Percentiles rank a stretch among this genome's conserved stretches.
These are phyloP conservation scores for Sungouiozyma intestinalis DNA, from an alignment of 805 yeast genomes.

Conservation along the genomic window DNA sequence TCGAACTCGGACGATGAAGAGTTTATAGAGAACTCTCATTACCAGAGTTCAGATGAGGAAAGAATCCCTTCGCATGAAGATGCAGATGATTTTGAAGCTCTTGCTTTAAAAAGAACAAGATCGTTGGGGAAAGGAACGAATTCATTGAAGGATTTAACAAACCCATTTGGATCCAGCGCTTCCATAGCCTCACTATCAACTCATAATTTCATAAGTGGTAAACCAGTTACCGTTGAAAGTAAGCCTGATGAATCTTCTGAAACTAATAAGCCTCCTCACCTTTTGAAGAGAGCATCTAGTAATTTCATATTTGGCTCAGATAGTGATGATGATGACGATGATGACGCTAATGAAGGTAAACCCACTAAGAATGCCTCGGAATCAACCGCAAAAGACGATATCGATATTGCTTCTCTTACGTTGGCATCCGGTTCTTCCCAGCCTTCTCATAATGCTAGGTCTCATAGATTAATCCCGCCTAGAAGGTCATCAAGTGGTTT, in stretches of 20 bases:
- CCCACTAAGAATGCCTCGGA: conserved; percentile 1
- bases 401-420: conserved; percentile 3
- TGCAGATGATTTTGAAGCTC: conserved; percentile 6
- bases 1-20: conserved; percentile 14
- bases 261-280: conserved; percentile 4
- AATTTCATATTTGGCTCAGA: conserved; percentile 26
- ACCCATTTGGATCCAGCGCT: conserved; percentile 5
- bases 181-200: conserved; percentile 6
- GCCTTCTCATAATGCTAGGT: neutral
- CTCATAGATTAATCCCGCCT: conserved; percentile 3
- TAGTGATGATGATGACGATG: conserved; percentile 20
- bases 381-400: neutral
- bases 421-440: neutral
- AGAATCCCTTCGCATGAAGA: conserved; percentile 12
- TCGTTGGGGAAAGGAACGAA: conserved; percentile 22
- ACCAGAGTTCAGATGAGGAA: conserved; percentile 17
- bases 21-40: conserved; percentile 19
- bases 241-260: conserved; percentile 6
- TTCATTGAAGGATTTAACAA: conserved; percentile 18
- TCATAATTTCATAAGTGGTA: conserved; percentile 26
- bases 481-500: conserved; percentile 4
- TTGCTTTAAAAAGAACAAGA: conserved; percentile 17
- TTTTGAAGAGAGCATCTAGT: conserved; percentile 11
- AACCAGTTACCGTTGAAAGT: conserved; percentile 9
- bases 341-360: conserved; percentile 1